Base-by-base conservation (phyloP, 805 yeast species). In the Candida succiphila region DNA sequence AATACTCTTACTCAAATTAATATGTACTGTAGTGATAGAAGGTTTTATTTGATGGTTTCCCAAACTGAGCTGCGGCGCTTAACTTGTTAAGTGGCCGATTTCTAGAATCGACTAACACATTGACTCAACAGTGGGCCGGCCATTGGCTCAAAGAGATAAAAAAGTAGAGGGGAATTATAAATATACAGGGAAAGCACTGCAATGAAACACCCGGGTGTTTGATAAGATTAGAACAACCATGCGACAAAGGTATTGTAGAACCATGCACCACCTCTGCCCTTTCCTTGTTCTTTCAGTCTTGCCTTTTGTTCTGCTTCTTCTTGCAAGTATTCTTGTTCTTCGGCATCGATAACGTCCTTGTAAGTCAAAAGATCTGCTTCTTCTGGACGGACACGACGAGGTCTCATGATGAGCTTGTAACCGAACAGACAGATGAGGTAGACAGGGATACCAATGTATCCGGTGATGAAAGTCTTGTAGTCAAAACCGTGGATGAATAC, bases 381-480 rank as follows among this genome's bases (percentile, higher is more conserved):
- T 29, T 56, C 59, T 6, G 83, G 68, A 27, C 48, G 54, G 34
- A 71, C 63, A 20, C 64, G 37, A 44, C 62, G 65, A 23, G 81
- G 64, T 52, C 66, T 75, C 51, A 56, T 57, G 41, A 59, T 42
- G 25, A 76, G n/a, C 59, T 79, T 79, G 63, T 73, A 77, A 5
- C 83, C 85, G 40, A 68, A 45, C 42, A 60, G 68, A 37, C 69
- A 61, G 31, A 72, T 58, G 24, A 76, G 26, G 45, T 67, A 81
- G 9, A 79, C 75, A 24, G 85, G 85, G 31, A 81, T 67, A 21
- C 83, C 82, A 46, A 82, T 77, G 58, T 82, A 81, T 29, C 88
- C 87, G 23, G 89, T 79, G 48, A 82, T 78, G 50, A 83, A 83
- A 15, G 64, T 63, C 54, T 74, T 72, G 58, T 75, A 76, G 41